A percentile compares a stretch with the other conserved stretches of the same genome.
phyloP scores from a whole-genome alignment of 345 rosid genomes.

The Heritiera fomes region DNA sequence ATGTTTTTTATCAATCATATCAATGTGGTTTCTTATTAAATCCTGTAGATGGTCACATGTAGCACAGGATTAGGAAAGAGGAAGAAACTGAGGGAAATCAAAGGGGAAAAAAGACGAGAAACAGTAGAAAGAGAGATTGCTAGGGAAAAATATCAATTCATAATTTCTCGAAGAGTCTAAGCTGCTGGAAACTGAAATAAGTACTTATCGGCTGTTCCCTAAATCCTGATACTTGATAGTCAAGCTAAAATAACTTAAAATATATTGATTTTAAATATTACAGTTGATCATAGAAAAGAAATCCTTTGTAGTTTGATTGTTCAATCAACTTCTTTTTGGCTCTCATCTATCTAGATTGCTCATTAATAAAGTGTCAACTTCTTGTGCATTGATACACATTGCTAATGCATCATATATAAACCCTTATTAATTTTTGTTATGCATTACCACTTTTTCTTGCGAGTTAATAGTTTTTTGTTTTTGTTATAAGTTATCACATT shows the following conservation, averaged over 20 bases:
- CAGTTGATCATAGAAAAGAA: background rate
- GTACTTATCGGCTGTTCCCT: background rate
- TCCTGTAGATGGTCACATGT: background rate
- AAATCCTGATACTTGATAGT: background rate
- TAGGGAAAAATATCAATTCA: background rate
- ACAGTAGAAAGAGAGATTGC: background rate
- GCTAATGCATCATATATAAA: too few species aligned
- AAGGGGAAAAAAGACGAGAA: background rate
- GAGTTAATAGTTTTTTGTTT: too few species aligned
- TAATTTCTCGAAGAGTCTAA: background rate
- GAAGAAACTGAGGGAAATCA: background rate
- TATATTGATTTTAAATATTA: background rate
- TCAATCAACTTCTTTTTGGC: background rate
- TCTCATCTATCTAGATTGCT: background rate
- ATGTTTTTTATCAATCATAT: background rate
- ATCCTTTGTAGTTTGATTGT: background rate
- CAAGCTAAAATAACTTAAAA: background rate
- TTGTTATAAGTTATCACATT: too few species aligned
- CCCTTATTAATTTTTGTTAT: too few species aligned
- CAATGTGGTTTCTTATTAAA: background rate
- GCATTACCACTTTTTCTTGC: too few species aligned
- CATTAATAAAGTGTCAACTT: too few species aligned
- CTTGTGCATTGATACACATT: too few species aligned
- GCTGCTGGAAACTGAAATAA: background rate
- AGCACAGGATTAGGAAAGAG: background rate